A percentile compares a stretch with the other conserved stretches of the same genome.
Conservation (phyloP, 352 stramenopile genomes). For the Globisporangium perplexum region DNA sequence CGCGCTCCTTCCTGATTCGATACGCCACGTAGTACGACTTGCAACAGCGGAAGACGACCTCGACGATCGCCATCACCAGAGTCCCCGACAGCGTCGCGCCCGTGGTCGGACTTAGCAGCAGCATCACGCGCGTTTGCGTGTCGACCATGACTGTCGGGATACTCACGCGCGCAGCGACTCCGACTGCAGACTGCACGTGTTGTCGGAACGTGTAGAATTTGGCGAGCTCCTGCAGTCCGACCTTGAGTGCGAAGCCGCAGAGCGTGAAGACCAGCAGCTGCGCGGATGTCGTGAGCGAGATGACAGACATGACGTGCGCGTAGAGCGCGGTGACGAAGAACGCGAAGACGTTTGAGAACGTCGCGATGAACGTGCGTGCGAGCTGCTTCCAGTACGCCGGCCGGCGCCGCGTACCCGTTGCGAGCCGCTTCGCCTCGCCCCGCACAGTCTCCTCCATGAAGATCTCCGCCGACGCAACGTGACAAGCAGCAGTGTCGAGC, state of each 20-base stretch:
- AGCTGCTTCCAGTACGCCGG: conserved; percentile 10
- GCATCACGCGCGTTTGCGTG: conserved; percentile 28
- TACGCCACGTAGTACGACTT: conserved; percentile 1
- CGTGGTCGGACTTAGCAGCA: conserved; percentile 21
- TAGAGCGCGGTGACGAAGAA: conserved; percentile 5
- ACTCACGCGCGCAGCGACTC: background rate
- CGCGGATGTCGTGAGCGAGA: conserved; percentile 1
- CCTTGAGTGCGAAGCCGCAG: conserved; percentile 12
- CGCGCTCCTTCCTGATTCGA: background rate
- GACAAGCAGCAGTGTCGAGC: conserved; percentile 2
- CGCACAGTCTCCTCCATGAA: background rate
- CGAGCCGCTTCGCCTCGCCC: background rate
- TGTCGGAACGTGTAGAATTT: conserved; percentile 3
- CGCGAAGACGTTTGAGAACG: background rate
- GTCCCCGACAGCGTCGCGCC: conserved; percentile 16
- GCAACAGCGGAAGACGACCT: conserved; percentile 17
- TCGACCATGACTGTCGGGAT: conserved; percentile 30
- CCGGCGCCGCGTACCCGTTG: background rate
- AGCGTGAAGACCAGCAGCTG: conserved; percentile 7
- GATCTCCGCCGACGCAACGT: background rate
- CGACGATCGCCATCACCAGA: conserved; percentile 15
- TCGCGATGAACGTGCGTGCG: background rate
- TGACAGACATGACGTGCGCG: background rate
- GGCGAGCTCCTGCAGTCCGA: conserved; percentile 13
- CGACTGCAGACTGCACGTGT: conserved; percentile 1